Evolutionary conservation across 805 yeast species (phyloP).

Genomic region (Schwanniomyces yamadae): DNA sequence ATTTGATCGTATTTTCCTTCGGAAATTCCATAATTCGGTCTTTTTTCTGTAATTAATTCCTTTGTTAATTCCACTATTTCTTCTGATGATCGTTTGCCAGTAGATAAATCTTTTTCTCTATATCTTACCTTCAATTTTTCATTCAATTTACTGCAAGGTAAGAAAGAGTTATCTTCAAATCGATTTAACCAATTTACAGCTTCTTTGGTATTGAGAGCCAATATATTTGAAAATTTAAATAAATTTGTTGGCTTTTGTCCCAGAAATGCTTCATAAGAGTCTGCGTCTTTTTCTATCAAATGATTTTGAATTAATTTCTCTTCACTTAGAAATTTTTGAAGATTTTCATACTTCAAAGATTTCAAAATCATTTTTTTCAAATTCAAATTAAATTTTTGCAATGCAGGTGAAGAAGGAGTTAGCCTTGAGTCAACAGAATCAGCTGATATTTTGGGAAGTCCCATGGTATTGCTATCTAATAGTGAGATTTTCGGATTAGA

Average conservation of each 20-base stretch:
- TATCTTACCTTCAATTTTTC: constrained; percentile 22
- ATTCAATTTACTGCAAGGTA: constrained; percentile 19
- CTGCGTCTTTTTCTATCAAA: constrained; percentile 11
- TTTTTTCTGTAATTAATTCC: constrained; percentile 11
- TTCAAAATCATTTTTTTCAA: constrained; percentile 23
- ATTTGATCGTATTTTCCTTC: constrained; percentile 24
- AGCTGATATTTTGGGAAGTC: background rate
- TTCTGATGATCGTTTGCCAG: constrained; percentile 1
- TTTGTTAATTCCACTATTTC: background rate
- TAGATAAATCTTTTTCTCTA: constrained; percentile 7
- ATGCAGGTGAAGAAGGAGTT: constrained; percentile 30
- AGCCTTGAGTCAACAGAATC: constrained; percentile 16
- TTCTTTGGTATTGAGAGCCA: constrained; percentile 16
- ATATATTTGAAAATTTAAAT: constrained; percentile 30
- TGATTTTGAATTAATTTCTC: constrained; percentile 23
- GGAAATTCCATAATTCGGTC: constrained; percentile 23
- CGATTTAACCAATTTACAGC: constrained; percentile 16
- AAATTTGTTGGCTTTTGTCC: constrained; percentile 24
- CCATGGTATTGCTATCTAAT: constrained; percentile 10
- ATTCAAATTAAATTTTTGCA: constrained; percentile 22
- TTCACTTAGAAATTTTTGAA: constrained; percentile 21
- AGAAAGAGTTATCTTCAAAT: constrained; percentile 11
- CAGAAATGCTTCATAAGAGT: background rate
- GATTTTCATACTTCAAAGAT: constrained; percentile 19
- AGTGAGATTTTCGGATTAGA: constrained; percentile 15